Base-by-base conservation (phyloP, 163 green algal genomes). In the Chlamydomonas reinhardtii region DNA sequence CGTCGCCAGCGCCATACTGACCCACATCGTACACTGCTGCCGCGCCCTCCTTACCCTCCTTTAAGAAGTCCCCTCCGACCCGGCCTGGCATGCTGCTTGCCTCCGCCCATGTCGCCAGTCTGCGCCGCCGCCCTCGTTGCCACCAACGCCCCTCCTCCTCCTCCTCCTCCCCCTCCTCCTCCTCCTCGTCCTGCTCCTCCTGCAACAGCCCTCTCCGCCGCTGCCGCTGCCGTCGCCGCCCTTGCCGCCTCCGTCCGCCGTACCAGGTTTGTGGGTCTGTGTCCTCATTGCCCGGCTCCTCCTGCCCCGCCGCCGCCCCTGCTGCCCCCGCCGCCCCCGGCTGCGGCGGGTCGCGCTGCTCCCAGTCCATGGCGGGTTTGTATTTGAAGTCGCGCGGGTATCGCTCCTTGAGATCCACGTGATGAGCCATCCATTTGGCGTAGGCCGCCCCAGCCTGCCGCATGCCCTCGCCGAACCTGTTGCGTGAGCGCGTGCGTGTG, bases 341-440 rank as follows among this genome's bases (percentile, higher is more conserved):
- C 66, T 5, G 27, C 31, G 66, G 66, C 66, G 29, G 29, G 22
- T 43, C 70, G 0, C 80, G 80, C 80, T 74, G 73, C 80, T 86
- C 80, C 80, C 80, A 86, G 29, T 86, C 80, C 80, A 79, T 79
- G 15, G 54, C 22, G n/a, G 68, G 79, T 16, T 71, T 77, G 54
- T 62, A 43, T 0, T 48, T 37, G 52, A 59, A 85, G 2, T 61
- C 69, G 11, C 64, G 4, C 8, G 52, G 79, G 24, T 72, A 85
- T 0, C 32, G 31, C 37, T 29, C 29, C 52, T 78, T 68, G 19
- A 85, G 54, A 32, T 61, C 52, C 24, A 72, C 52, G 52, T 85
- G 79, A 5, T 43, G 52, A 2, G 66, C 52, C 79, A 85, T 77
- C 79, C 79, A 85, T 6, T 14, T 25, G 27, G 32, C 14, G 68